Conservation (phyloP, 2,329 filamentous ascomycete genomes). For the Exophiala dermatitidis region DNA sequence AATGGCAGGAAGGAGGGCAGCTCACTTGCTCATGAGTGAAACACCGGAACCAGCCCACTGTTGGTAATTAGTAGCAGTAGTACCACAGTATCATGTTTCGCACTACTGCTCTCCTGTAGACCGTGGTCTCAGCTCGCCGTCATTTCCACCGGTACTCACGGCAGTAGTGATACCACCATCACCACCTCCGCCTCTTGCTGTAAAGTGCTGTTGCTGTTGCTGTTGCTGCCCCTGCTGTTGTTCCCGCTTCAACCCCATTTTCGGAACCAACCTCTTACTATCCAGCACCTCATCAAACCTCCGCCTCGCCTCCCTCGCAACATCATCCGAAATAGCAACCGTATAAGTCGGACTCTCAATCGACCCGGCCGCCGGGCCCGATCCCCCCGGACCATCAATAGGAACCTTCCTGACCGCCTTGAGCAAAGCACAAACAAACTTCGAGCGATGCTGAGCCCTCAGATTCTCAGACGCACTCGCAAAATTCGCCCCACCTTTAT, state of each 20-base stretch:
- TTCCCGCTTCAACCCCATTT: too few species aligned
- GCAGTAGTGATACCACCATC: too few species aligned
- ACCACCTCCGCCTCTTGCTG: not conserved
- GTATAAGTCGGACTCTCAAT: constrained; percentile 13
- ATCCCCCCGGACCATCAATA: constrained; percentile 15
- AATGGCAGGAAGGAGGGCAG: too few species aligned
- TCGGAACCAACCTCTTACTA: constrained; percentile 11
- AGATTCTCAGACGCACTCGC: constrained; percentile 1
- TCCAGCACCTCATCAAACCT: constrained; percentile 11
- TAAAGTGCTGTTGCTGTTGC: not conserved
- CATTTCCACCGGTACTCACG: too few species aligned
- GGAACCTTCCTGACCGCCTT: constrained; percentile 18
- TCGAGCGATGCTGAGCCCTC: constrained; percentile 16
- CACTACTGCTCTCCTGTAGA: too few species aligned
- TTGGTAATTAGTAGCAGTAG: too few species aligned
- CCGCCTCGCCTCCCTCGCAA: constrained; percentile 6
- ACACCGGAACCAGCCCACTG: too few species aligned
- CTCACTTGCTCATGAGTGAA: too few species aligned
- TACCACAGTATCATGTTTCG: too few species aligned
- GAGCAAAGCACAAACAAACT: constrained; percentile 21
- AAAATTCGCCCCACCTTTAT: constrained; percentile 24
- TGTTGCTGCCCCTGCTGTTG: not conserved
- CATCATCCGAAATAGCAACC: constrained; percentile 13
- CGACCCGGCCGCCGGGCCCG: constrained; percentile 4
- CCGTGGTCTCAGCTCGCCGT: too few species aligned